Conservation (phyloP, 441 rosid species). For the Aquilaria agallochum region DNA sequence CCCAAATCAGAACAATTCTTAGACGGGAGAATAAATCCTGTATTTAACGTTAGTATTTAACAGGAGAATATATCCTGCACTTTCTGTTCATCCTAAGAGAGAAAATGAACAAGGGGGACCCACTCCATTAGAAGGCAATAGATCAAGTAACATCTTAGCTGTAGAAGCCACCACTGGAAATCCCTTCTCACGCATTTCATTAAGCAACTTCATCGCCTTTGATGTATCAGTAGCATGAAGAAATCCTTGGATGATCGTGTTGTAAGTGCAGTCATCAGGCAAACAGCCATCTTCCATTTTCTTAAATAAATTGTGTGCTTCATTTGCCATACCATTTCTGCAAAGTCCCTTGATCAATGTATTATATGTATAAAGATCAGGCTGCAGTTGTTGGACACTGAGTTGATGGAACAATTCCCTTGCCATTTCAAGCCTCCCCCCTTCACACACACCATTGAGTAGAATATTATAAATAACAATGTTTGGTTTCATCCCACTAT, state of each 20-base stretch:
- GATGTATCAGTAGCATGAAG: conserved; percentile 1
- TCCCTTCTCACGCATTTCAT: too few species aligned
- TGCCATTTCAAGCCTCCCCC: not conserved
- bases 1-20: too few species aligned
- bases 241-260: conserved; percentile 16
- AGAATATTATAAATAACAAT: not conserved
- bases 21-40: too few species aligned
- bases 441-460: not conserved
- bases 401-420: not conserved
- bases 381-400: not conserved
- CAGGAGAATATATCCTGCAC: too few species aligned
- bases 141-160: too few species aligned
- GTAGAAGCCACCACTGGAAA: too few species aligned
- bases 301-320: conserved; percentile 3
- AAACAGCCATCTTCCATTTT: conserved; percentile 10
- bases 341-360: conserved; percentile 13
- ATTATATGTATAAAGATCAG: conserved; percentile 1
- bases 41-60: too few species aligned
- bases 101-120: too few species aligned
- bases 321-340: conserved; percentile 1
- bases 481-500: not conserved
- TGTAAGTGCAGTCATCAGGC: conserved; percentile 12
- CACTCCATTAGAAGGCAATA: too few species aligned
- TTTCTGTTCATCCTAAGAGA: too few species aligned
- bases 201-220: not conserved